Conservation (phyloP, 108 stramenopile genomes). For the Nitzschia sp. region DNA sequence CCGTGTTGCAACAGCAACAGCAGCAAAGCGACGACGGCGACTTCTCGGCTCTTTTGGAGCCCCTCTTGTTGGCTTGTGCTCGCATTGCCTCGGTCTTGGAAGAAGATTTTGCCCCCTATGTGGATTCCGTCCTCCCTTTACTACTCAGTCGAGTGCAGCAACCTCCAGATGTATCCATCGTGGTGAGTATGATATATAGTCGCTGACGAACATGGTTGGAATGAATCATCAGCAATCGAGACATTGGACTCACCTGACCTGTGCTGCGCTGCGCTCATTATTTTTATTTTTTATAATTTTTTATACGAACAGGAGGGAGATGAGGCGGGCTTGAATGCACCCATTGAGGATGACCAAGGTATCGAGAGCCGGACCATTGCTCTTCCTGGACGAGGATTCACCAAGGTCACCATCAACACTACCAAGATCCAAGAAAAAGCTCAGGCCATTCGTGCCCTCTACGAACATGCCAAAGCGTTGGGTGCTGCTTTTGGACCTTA, state of each 20-base stretch:
- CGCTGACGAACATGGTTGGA: not conserved
- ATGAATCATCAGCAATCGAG: too few relatives aligned
- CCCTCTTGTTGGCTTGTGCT: conserved; percentile 74
- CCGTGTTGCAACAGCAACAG: conserved; percentile 36
- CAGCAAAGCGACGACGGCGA: too few relatives aligned
- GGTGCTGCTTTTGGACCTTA: conserved; percentile 66
- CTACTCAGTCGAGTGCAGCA: conserved; percentile 55
- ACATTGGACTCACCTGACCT: too few relatives aligned
- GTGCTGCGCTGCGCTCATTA: too few relatives aligned
- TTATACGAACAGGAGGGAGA: conserved; percentile 34
- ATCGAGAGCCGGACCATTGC: conserved; percentile 70
- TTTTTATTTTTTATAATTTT: not conserved
- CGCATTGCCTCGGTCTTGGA: conserved; percentile 78
- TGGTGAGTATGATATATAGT: conserved; percentile 18
- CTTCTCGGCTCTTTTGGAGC: conserved; percentile 58
- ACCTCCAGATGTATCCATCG: conserved; percentile 58
- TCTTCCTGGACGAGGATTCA: conserved; percentile 73
- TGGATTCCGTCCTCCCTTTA: conserved; percentile 63
- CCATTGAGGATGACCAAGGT: not conserved
- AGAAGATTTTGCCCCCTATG: conserved; percentile 58
- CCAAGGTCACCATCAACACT: conserved; percentile 77
- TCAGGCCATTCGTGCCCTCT: conserved; percentile 65
- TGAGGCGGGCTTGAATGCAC: conserved; percentile 30
- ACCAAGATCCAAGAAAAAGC: conserved; percentile 75
- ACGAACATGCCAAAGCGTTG: conserved; percentile 71